phyloP scores from a whole-genome alignment of 495 filamentous ascomycete species.

The Neurospora hispaniola region DNA sequence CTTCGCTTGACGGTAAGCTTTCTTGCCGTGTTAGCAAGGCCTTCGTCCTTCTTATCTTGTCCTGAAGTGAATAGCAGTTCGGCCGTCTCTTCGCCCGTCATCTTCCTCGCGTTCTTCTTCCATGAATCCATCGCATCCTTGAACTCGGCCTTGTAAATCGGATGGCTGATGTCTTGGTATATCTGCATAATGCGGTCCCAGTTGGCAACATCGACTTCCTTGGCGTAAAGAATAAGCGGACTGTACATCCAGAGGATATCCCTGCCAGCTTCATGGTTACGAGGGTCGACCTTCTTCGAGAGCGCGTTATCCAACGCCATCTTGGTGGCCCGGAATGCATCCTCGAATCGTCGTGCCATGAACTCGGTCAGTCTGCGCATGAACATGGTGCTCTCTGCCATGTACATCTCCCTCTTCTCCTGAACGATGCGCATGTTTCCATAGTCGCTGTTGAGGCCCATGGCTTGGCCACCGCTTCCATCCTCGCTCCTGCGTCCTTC shows the following conservation, averaged over 20 bases:
- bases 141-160: constrained; percentile 74
- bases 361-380: constrained; percentile 68
- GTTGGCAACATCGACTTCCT: constrained; percentile 67
- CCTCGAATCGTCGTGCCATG: constrained; percentile 69
- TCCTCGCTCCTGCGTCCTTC: constrained; percentile 42
- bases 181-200: constrained; percentile 70
- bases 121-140: constrained; percentile 67
- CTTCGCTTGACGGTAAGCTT: constrained; percentile 88
- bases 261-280: constrained; percentile 41
- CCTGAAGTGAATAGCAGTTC: constrained; percentile 82
- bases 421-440: constrained; percentile 87
- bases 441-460: constrained; percentile 65
- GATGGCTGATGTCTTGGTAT: constrained; percentile 66
- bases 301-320: constrained; percentile 42
- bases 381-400: constrained; percentile 58
- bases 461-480: constrained; percentile 34
- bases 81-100: constrained; percentile 63
- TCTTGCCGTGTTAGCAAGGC: constrained; percentile 64
- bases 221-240: constrained; percentile 72
- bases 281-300: constrained; percentile 42
- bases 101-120: constrained; percentile 71
- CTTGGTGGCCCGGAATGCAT: constrained; percentile 55
- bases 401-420: constrained; percentile 84
- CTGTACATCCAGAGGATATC: constrained; percentile 70
- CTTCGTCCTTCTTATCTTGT: constrained; percentile 70